phyloP scores from a whole-genome alignment of 1,139 yeast genomes.

The Candida sp. region DNA sequence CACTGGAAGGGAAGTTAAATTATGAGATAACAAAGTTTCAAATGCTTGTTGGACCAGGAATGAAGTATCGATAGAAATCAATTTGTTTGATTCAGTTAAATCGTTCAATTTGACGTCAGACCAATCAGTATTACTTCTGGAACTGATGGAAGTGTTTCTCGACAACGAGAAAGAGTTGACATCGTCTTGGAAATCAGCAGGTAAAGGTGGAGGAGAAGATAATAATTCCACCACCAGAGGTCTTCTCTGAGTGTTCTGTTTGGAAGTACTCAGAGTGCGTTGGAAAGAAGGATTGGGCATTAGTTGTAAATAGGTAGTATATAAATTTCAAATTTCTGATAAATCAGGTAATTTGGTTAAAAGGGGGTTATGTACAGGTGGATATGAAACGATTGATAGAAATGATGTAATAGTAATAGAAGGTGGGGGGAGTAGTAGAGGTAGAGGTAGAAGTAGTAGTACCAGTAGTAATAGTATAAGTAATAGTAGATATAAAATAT shows the following conservation, averaged over 20 bases:
- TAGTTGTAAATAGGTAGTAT: no score
- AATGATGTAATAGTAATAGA: no score
- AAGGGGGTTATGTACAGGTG: no score
- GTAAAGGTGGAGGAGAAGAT: slow-evolving; percentile 79
- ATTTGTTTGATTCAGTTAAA: slow-evolving; percentile 74
- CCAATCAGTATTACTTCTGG: slow-evolving; percentile 55
- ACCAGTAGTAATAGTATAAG: no score
- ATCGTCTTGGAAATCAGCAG: slow-evolving; percentile 27
- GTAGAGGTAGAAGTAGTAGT: no score
- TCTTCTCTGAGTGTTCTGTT: slow-evolving; percentile 40
- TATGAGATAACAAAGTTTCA: slow-evolving; percentile 66
- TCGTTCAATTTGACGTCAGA: slow-evolving; percentile 67
- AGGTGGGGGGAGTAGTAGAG: no score
- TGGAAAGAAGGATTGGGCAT: slow-evolving; percentile 2
- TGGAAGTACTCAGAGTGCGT: slow-evolving; percentile 3
- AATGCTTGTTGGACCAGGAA: slow-evolving; percentile 85
- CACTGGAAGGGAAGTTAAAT: slow-evolving; percentile 85
- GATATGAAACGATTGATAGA: no score
- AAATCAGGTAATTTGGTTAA: no score
- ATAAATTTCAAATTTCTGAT: no score
- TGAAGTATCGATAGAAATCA: slow-evolving; percentile 60
- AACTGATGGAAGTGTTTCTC: slow-evolving; percentile 39
- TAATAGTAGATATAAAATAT: no score
- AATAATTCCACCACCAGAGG: slow-evolving; percentile 81
- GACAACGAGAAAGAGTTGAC: slow-evolving; percentile 40